phyloP scores from a whole-genome alignment of 192 early-diverging fungal species.

The Coemansia sp. region DNA sequence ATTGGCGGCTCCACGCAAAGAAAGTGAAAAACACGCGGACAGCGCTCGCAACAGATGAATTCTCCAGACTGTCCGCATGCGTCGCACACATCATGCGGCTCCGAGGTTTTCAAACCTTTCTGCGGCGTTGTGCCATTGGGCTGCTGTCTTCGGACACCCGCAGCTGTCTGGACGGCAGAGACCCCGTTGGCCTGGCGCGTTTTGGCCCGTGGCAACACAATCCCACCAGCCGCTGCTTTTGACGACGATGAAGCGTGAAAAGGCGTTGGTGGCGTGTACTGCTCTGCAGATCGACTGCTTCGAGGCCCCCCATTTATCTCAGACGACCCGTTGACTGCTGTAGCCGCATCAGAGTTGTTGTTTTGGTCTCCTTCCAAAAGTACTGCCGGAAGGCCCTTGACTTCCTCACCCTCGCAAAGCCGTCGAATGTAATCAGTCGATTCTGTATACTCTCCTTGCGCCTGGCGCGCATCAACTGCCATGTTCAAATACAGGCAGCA shows the following conservation, averaged over 20 bases:
- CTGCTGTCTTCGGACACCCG: not conserved
- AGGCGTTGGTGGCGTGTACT: not conserved
- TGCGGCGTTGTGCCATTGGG: not conserved
- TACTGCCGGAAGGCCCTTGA: constrained; percentile 3
- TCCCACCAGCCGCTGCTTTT: constrained; percentile 6
- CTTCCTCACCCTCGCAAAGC: constrained; percentile 36
- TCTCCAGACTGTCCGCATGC: constrained; percentile 47
- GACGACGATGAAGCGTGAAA: not conserved
- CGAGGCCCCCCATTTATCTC: not conserved
- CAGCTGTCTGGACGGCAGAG: not conserved
- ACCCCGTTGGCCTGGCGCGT: constrained; percentile 10
- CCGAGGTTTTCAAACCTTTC: not conserved
- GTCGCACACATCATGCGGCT: constrained; percentile 41
- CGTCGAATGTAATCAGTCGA: constrained; percentile 37
- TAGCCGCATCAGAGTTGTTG: not conserved
- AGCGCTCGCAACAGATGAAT: constrained; percentile 52
- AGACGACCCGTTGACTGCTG: not conserved
- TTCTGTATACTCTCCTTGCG: constrained; percentile 28
- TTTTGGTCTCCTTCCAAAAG: not conserved
- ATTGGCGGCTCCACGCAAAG: constrained; percentile 49
- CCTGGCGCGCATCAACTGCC: constrained; percentile 31
- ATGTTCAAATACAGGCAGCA: constrained; percentile 4
- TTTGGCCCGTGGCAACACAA: not conserved
- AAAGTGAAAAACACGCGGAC: constrained; percentile 52
- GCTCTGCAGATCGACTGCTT: not conserved